Base-by-base conservation (phyloP, 306 rosid genomes). In the Arachis stenosperma region DNA sequence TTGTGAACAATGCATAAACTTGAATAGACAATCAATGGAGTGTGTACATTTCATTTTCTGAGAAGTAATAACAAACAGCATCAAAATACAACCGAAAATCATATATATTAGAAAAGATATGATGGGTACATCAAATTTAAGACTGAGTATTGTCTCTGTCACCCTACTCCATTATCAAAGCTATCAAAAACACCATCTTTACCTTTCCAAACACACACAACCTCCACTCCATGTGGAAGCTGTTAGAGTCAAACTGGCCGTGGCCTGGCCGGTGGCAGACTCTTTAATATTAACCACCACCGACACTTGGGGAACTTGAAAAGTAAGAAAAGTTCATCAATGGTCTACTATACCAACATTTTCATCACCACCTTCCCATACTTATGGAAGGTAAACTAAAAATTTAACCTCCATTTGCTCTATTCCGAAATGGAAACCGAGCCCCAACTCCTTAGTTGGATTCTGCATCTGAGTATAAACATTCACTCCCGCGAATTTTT, bases 371-470 rank as follows among this genome's bases (percentile, higher is more conserved):
- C 82, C 86, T 81, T 75, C 88, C 88, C 73, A 33, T 75, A 56
- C 72, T 79, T 80, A 75, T 81, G 78, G 96, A 90, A 92, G 92
- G 90, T 73, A 88, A 86, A 85, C 86, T 84, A 88, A 88, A 83
- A 84, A 81, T 71, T 84, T 46, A 85, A 87, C 98, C 98, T 88
- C 97, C 94, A 79, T 82, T 88, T 80, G 96, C 97, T 91, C 96
- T 85, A 75, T 91, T 84, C 96, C 91, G 83, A 82, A 61, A 48
- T 65, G 96, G 96, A 91, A 87, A 70, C 67, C 81, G 87, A 91
- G 97, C 99, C 80, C 95, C 99, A 87, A 90, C 96, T 56, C 90
- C 94, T 33, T 70, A 71, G 92, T 86, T 82, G 98, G 96, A 70
- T 86, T 91, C 99, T 91, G 99, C 85, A 84, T 67, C n/a, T 33